Evolutionary conservation across 75 land plant species (phyloP), one percentile per base, ranked within the genome.

Genomic region (Selaginella moellendorffii): DNA sequence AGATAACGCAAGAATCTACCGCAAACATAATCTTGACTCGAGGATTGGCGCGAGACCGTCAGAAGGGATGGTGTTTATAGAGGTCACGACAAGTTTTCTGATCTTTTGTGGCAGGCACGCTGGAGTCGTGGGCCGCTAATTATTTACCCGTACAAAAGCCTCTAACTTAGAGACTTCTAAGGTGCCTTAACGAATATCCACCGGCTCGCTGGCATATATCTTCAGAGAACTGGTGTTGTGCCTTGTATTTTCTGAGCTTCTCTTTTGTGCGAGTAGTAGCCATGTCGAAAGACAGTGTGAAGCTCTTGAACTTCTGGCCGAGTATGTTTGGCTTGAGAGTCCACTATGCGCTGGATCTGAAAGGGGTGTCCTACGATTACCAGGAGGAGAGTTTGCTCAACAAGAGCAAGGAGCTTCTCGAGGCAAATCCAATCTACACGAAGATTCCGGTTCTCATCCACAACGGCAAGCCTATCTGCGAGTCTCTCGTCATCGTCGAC

Each of bases 301-400:
- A 69, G 65, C 54, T 70, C 0, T 29, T 70, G 36, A 53, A 29
- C 66, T 63, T 63, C 24, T 63, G 72, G 71, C 53, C 65, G 24
- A 70, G 72, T 65, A 63, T 63, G 14, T 70, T 70, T 51, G 72
- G 28, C 21, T 24, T 46, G 56, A 64, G 72, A 14, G 56, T 27
- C 18, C 18, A 27, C 28, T 27, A 61, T 21, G 72, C 66, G 18
- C 66, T 70, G 22, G 26, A 24, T 14, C 52, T 36, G 26, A 70
- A 70, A 36, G 72, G 66, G 27, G 31, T 70, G 23, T 20, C 26
- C 54, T 70, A 70, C 26, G 59, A 70, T 65, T 14, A 27, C 36
- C 14, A 25, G 24, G 66, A 63, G 36, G 52, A 70, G 59, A 19
- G 63, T 28, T 59, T 70, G 58, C n/a, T 1, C 21, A 21, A 53